Evolutionary conservation across 2,329 filamentous ascomycete genomes (phyloP).

Genomic region (Sporothrix phasma): DNA sequence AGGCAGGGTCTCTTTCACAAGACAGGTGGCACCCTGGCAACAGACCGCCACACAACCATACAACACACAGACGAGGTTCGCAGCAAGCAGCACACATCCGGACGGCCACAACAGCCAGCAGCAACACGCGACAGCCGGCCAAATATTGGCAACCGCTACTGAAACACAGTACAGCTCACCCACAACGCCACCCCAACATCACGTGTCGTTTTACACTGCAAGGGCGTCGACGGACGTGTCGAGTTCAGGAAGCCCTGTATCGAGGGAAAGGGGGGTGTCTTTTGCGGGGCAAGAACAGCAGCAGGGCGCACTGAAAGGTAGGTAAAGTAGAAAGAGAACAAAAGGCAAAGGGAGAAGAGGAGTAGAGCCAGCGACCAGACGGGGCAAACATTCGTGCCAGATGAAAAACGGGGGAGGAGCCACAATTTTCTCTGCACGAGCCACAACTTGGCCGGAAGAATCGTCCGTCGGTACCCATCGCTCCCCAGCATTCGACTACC

Average conservation of each 20-base stretch:
- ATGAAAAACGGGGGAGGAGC: slow-evolving; percentile 11
- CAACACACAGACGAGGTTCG: neutral
- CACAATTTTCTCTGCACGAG: slow-evolving; percentile 10
- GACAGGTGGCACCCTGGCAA: no score
- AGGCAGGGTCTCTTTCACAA: neutral
- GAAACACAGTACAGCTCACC: no score
- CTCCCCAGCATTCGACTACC: neutral
- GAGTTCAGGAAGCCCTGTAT: neutral
- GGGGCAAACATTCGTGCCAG: neutral
- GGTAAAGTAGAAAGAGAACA: neutral
- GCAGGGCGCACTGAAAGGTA: neutral
- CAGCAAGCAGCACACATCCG: neutral
- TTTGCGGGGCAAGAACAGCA: neutral
- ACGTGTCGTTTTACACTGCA: neutral
- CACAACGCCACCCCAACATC: neutral
- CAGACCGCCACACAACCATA: neutral
- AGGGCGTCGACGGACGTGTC: neutral
- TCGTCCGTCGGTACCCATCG: slow-evolving; percentile 11
- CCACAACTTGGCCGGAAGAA: slow-evolving; percentile 10
- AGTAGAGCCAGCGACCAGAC: neutral
- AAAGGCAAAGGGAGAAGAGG: neutral
- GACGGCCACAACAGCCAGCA: neutral
- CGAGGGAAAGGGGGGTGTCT: neutral
- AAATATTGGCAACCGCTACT: neutral
- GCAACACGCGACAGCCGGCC: neutral